A percentile compares a stretch with the other conserved stretches of the same genome.
Conservation (phyloP, 2,329 filamentous ascomycete species). For the Ophiostoma quercus region DNA sequence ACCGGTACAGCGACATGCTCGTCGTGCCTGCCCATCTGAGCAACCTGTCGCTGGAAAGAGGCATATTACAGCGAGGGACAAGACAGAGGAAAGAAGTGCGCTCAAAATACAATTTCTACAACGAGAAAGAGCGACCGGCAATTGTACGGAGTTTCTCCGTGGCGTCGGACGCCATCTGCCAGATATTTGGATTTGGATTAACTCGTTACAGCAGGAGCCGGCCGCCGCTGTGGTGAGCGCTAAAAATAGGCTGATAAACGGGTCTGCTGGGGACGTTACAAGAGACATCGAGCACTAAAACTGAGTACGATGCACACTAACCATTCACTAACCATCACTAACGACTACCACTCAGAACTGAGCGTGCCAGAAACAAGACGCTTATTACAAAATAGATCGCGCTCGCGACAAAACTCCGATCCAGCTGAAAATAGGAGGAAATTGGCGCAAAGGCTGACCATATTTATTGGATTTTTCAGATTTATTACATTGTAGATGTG, state of each 20-base stretch:
- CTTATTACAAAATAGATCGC: not conserved
- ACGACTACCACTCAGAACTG: not conserved
- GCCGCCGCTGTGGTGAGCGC: not conserved
- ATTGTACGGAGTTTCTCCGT: not conserved
- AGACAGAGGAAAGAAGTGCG: too few relatives aligned
- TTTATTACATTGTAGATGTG: too few relatives aligned
- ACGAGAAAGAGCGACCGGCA: not conserved
- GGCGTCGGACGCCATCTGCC: constrained; percentile 1
- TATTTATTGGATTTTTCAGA: not conserved
- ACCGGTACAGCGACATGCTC: constrained; percentile 1
- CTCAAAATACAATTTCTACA: not conserved
- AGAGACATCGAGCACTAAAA: not conserved
- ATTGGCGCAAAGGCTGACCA: not conserved
- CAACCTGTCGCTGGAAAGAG: not conserved
- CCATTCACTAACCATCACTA: too few relatives aligned
- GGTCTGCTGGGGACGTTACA: constrained; percentile 1
- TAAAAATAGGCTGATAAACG: not conserved
- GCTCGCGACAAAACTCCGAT: constrained; percentile 2
- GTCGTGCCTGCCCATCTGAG: not conserved
- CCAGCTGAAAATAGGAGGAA: constrained; percentile 8
- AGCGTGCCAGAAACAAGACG: not conserved
- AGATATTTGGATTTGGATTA: not conserved
- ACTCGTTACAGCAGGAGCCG: not conserved
- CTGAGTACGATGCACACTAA: not conserved
- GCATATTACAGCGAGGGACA: too few relatives aligned